These are phyloP conservation scores for Candida qinlingensis DNA, from an alignment of 805 yeast genomes.

Conservation along the genomic window DNA sequence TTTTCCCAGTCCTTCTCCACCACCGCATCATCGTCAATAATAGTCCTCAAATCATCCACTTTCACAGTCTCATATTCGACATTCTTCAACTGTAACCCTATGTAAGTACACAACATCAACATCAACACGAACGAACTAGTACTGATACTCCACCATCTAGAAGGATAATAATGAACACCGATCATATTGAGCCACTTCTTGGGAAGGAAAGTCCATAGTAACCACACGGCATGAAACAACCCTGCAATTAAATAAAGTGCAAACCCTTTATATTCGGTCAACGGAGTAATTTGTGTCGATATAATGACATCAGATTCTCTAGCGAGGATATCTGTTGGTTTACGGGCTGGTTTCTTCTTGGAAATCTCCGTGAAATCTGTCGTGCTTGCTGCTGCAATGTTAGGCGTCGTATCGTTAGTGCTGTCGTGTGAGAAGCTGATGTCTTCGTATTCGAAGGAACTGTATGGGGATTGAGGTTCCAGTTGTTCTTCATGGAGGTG, in stretches of 20 bases:
- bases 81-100: conserved; percentile 66
- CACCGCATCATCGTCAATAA: conserved; percentile 58
- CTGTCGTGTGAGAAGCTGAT: conserved; percentile 1
- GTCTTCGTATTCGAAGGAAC: conserved; percentile 11
- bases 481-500: not conserved
- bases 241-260: conserved; percentile 69
- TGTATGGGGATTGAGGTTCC: not conserved
- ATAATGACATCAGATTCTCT: conserved; percentile 63
- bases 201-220: conserved; percentile 76
- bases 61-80: conserved; percentile 65
- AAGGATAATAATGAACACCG: conserved; percentile 72
- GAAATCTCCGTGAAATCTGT: not conserved
- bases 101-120: conserved; percentile 66
- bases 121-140: conserved; percentile 68
- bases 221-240: conserved; percentile 48
- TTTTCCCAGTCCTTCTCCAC: conserved; percentile 21
- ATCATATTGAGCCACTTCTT: conserved; percentile 43
- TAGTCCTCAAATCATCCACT: conserved; percentile 52
- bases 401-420: not conserved
- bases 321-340: conserved; percentile 48
- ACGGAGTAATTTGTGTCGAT: conserved; percentile 46
- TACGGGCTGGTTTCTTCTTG: conserved; percentile 1
- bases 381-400: not conserved
- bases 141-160: conserved; percentile 87
- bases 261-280: conserved; percentile 84